These are phyloP conservation scores for Leccinum rimulosum DNA, from an alignment of 768 basidiomycete genomes.

Conservation along the genomic window DNA sequence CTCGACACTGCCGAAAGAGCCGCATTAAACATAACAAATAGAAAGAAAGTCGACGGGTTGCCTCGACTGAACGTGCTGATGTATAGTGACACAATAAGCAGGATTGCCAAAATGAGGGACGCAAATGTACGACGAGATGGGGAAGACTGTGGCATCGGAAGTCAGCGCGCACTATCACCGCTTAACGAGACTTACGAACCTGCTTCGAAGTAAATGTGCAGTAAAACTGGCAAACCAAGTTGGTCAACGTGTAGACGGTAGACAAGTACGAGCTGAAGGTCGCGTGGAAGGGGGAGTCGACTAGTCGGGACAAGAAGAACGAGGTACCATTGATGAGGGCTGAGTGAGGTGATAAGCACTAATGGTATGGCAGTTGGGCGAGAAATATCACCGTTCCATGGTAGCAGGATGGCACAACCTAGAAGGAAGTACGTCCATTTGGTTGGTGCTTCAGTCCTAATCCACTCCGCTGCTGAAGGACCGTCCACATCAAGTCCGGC, in stretches of 20 bases:
- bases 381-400: conserved; percentile 78
- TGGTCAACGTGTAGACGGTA: conserved; percentile 58
- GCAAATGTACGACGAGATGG: conserved; percentile 55
- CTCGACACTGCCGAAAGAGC: conserved; percentile 60
- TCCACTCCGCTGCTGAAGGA: conserved; percentile 24
- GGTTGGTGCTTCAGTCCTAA: conserved; percentile 41
- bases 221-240: conserved; percentile 70
- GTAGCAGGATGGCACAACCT: conserved; percentile 76
- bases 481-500: conserved; percentile 6
- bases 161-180: conserved; percentile 3
- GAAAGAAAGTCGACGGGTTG: conserved; percentile 56
- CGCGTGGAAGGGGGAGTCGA: conserved; percentile 51
- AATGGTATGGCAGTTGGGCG: not conserved
- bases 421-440: conserved; percentile 69
- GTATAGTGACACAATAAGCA: conserved; percentile 60
- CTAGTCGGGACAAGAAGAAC: conserved; percentile 72
- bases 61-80: conserved; percentile 62
- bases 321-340: conserved; percentile 85
- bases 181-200: conserved; percentile 38
- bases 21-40: conserved; percentile 63
- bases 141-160: conserved; percentile 43
- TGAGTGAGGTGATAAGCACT: conserved; percentile 30
- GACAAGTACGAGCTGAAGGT: conserved; percentile 69
- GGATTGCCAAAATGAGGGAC: conserved; percentile 48
- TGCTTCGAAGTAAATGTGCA: conserved; percentile 68